Conservation (phyloP, 495 filamentous ascomycete genomes). For the Wilcoxina mikolae region DNA sequence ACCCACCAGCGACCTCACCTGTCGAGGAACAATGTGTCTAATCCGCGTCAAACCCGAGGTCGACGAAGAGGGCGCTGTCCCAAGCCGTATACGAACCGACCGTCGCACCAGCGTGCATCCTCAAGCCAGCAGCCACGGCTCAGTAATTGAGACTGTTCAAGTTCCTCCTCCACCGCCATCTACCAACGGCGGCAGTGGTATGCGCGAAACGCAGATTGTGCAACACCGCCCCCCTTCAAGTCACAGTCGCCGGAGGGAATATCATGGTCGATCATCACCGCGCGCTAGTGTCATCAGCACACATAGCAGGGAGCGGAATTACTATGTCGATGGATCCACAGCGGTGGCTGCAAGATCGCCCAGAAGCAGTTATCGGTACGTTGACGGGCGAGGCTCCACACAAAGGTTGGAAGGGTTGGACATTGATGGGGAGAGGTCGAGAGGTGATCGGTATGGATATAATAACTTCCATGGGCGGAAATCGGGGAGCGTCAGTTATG, state of each 20-base stretch:
- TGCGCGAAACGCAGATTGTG: neutral
- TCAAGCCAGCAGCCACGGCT: neutral
- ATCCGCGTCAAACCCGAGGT: conserved; percentile 26
- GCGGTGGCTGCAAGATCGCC: conserved; percentile 15
- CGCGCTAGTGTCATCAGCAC: conserved; percentile 21
- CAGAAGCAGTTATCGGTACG: conserved; percentile 14
- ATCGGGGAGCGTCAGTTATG: conserved; percentile 21
- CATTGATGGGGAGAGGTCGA: conserved; percentile 6
- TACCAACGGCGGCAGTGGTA: neutral
- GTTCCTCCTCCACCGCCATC: conserved; percentile 18
- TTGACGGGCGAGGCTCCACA: conserved; percentile 16
- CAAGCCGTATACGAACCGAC: conserved; percentile 8
- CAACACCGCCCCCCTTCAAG: neutral
- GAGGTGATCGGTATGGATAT: conserved; percentile 23
- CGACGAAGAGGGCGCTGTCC: conserved; percentile 13
- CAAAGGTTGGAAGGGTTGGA: conserved; percentile 16
- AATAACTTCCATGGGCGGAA: conserved; percentile 25
- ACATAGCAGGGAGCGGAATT: conserved; percentile 16
- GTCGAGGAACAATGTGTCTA: conserved; percentile 18
- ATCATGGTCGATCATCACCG: neutral
- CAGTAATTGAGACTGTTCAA: conserved; percentile 16
- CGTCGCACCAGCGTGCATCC: neutral
- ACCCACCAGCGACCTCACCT: neutral
- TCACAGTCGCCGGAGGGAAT: neutral
- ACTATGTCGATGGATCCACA: conserved; percentile 21